Percentiles rank a stretch among this genome's conserved stretches.
Conservation (phyloP, 2,329 filamentous ascomycete species). For the Fusarium chlamydosporum region DNA sequence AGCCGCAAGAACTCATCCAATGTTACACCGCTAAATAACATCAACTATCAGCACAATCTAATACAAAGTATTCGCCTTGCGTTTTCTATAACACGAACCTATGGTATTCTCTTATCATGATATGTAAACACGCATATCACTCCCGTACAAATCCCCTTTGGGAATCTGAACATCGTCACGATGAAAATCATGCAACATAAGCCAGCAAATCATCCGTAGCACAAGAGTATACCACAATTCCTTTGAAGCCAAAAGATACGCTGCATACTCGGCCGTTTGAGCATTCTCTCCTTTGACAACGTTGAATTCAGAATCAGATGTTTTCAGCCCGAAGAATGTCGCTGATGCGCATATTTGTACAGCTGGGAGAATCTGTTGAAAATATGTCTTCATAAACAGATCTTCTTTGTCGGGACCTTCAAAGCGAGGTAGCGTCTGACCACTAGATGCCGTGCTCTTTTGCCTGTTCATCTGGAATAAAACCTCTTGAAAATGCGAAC, state of each 20-base stretch:
- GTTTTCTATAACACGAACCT: no score
- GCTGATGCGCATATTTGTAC: not conserved
- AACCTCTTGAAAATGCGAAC: conserved; percentile 22
- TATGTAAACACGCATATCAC: conserved; percentile 21
- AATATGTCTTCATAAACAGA: conserved; percentile 10
- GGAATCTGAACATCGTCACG: conserved; percentile 15
- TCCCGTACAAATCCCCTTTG: conserved; percentile 17
- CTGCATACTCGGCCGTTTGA: conserved; percentile 12
- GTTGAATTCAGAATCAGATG: conserved; percentile 15
- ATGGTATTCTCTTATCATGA: not conserved
- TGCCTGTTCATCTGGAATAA: conserved; percentile 22
- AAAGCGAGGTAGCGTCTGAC: not conserved
- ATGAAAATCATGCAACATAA: conserved; percentile 22
- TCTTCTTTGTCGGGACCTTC: conserved; percentile 11
- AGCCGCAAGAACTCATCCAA: not conserved
- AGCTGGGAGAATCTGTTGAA: not conserved
- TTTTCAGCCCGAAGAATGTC: conserved; percentile 12
- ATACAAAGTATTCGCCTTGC: not conserved
- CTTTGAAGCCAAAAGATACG: conserved; percentile 9
- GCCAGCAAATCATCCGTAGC: conserved; percentile 28
- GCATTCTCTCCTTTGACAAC: conserved; percentile 3
- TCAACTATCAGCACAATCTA: not conserved
- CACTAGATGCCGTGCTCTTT: not conserved
- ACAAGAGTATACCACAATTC: conserved; percentile 19
- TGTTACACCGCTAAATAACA: not conserved